A percentile compares a stretch with the other conserved stretches of the same genome.
These are phyloP conservation scores for Rhizopus delemar DNA, from an alignment of 371 early-diverging fungal genomes.

Conservation along the genomic window DNA sequence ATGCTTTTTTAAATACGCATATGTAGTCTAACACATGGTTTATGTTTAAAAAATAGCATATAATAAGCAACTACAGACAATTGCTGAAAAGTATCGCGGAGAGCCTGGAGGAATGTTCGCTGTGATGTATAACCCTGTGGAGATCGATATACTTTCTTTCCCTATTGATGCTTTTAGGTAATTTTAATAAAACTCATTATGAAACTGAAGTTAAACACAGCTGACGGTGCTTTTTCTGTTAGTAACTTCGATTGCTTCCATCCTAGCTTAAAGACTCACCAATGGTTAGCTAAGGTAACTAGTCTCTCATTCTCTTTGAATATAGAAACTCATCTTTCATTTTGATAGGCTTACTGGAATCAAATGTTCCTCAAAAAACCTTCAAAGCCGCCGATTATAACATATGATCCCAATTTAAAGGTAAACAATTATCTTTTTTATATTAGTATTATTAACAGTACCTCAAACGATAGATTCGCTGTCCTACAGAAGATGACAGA, in stretches of 20 bases:
- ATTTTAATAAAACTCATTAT: background rate
- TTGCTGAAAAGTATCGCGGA: conserved; percentile 19
- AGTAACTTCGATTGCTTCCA: conserved; percentile 24
- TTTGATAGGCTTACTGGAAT: conserved; percentile 22
- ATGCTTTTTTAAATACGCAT: background rate
- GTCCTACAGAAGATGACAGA: conserved; percentile 17
- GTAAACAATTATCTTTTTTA: conserved; percentile 3
- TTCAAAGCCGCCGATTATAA: conserved; percentile 14
- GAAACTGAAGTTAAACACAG: background rate
- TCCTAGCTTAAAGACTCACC: conserved; percentile 23
- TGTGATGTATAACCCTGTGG: conserved; percentile 29
- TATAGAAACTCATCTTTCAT: background rate
- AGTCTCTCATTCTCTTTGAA: background rate
- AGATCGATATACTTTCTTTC: conserved; percentile 18
- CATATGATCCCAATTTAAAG: conserved; percentile 16
- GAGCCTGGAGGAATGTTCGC: conserved; percentile 18
- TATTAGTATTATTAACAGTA: background rate
- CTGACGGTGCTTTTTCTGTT: background rate
- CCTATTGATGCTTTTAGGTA: conserved; percentile 31
- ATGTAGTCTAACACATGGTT: background rate
- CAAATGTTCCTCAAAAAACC: conserved; percentile 16
- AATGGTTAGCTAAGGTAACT: conserved; percentile 27
- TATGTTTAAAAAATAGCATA: background rate
- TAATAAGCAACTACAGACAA: conserved; percentile 10
- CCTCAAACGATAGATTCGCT: conserved; percentile 8